Base-by-base conservation (phyloP, 2,329 filamentous ascomycete species). In the Microdochium paspali region DNA sequence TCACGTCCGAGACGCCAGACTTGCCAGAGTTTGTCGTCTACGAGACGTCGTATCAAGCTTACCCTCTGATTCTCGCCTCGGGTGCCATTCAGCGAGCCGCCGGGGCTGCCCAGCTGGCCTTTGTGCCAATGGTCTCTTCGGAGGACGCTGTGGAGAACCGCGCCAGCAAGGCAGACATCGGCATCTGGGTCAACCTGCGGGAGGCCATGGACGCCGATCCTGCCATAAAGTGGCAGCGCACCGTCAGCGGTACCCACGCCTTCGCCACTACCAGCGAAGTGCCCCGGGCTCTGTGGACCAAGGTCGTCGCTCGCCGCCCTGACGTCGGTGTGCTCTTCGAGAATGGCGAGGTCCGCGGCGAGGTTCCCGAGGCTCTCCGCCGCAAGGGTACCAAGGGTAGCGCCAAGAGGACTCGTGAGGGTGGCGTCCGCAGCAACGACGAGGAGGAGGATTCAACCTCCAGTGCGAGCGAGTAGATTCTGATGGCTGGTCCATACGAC, bases 41-140 rank as follows among this genome's bases (percentile, higher is more conserved):
- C 55, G 67, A 70, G 56, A 71, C 68, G 7, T 67, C 68, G 2
- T 71, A 71, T 58, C 60, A 68, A 47, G 65, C 66, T 46, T 71
- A 71, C 53, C 66, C 67, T 1, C 62, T 70, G 20, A 65, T 72
- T 39, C 55, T 71, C 13, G 62, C 66, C 5, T 63, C 61, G 3
- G 66, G 66, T 12, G 59, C 58, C 45, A 69, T 72, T 55, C 64
- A 64, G 48, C 61, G 61, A 20, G 65, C 67, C n/a, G 66, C 66
- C 7, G 68, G 68, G 13, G 63, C 67, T 46, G 46, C 58, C 5
- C 56, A 62, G 44, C 53, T 60, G 6, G 51, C 58, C 10, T 66
- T 66, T 47, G 44, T 59, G 1, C 58, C 63, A 13, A 61, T 66
- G 46, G 51, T 53, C 6, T 51, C 28, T 25, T 21, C 44, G 5